Evolutionary conservation across 306 rosid genomes (phyloP).

Genomic region (Boehmeria nivea): DNA sequence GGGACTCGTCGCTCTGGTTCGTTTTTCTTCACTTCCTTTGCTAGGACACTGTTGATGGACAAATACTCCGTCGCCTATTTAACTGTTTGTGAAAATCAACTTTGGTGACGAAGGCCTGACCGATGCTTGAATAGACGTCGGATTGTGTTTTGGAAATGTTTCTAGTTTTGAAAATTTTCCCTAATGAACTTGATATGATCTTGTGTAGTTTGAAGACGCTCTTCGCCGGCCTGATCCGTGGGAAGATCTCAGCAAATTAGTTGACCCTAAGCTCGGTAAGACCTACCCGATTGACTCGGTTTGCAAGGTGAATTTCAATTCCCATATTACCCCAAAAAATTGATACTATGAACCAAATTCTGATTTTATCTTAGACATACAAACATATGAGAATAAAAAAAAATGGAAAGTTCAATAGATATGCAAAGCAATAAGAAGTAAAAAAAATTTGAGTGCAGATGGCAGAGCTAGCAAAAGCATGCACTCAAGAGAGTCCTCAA

Average conservation of each 20-base stretch:
- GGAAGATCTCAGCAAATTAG: constrained; percentile 40
- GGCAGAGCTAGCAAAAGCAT: constrained; percentile 62
- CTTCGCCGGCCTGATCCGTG: constrained; percentile 37
- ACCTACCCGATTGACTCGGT: constrained; percentile 46
- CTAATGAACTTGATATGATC: not conserved
- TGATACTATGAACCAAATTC: too few species aligned
- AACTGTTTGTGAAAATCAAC: too few species aligned
- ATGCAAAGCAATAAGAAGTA: too few species aligned
- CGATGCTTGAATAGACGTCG: too few species aligned
- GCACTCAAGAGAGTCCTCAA: constrained; percentile 72
- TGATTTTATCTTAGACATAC: too few species aligned
- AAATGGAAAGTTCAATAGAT: too few species aligned
- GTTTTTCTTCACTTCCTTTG: constrained; percentile 2
- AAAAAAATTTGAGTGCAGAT: constrained; percentile 35
- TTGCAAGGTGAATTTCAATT: constrained; percentile 36
- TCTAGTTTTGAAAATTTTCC: too few species aligned
- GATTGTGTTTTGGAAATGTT: too few species aligned
- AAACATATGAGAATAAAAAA: too few species aligned
- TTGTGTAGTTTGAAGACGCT: constrained; percentile 63
- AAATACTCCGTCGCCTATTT: too few species aligned
- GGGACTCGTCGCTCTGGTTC: constrained; percentile 66
- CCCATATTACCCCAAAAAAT: not conserved
- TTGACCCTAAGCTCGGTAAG: constrained; percentile 48
- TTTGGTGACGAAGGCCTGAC: too few species aligned
- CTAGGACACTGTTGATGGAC: too few species aligned